Evolutionary conservation across 805 yeast species (phyloP).

Genomic region (Debaryomyces tyrocola): DNA sequence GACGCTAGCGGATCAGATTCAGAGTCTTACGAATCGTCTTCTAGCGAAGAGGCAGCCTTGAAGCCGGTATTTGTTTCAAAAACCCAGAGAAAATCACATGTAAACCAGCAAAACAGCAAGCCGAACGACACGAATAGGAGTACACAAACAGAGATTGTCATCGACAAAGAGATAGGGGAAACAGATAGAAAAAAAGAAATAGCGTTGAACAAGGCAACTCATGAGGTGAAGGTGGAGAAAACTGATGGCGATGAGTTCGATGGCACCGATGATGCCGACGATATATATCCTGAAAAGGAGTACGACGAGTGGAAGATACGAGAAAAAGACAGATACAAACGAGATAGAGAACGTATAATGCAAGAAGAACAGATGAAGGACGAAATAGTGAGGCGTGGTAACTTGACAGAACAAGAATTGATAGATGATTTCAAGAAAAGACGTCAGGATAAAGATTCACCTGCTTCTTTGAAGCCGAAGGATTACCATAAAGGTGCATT

Average conservation of each 20-base stretch:
- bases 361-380: slow-evolving; percentile 26
- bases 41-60: slow-evolving; percentile 5
- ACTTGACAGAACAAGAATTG: slow-evolving; percentile 6
- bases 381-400: slow-evolving; percentile 21
- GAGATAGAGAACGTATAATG: slow-evolving; percentile 20
- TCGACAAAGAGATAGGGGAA: not conserved
- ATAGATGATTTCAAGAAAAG: slow-evolving; percentile 4
- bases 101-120: slow-evolving; percentile 1
- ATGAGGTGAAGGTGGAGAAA: slow-evolving; percentile 1
- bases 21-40: slow-evolving; percentile 6
- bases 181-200: not conserved
- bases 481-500: slow-evolving; percentile 11
- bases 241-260: slow-evolving; percentile 17
- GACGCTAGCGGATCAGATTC: not conserved
- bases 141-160: no score
- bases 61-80: slow-evolving; percentile 15
- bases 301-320: slow-evolving; percentile 29
- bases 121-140: not conserved
- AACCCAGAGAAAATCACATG: slow-evolving; percentile 2
- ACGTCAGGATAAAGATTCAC: not conserved
- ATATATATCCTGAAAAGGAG: slow-evolving; percentile 33
- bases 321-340: slow-evolving; percentile 22
- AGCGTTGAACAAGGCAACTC: slow-evolving; percentile 2
- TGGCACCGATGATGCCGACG: slow-evolving; percentile 37
- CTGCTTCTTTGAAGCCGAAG: not conserved